Evolutionary conservation across 768 basidiomycete genomes (phyloP).

Genomic region (Rhodotorula diobovata): DNA sequence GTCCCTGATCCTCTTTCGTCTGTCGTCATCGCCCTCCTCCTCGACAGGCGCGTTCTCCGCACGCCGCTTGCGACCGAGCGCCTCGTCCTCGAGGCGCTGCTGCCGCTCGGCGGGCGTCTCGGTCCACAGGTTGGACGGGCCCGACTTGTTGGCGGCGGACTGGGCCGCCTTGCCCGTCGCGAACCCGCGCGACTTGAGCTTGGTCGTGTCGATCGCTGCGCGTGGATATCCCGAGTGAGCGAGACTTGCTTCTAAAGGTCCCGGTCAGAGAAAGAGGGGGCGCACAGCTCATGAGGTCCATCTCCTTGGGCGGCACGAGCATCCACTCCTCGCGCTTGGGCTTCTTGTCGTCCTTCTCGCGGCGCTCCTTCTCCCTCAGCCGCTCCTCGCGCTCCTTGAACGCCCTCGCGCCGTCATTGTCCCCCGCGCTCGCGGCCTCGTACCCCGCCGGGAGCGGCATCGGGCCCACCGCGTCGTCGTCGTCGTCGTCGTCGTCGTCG

Average conservation of each 20-base stretch:
- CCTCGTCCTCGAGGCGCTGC: slow-evolving; percentile 86
- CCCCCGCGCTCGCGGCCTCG: slow-evolving; percentile 47
- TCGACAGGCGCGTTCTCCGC: slow-evolving; percentile 52
- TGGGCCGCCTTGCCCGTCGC: slow-evolving; percentile 46
- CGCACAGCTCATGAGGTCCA: slow-evolving; percentile 72
- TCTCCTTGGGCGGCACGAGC: slow-evolving; percentile 82
- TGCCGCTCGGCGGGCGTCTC: slow-evolving; percentile 92
- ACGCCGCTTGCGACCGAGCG: slow-evolving; percentile 76
- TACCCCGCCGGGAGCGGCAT: slow-evolving; percentile 58
- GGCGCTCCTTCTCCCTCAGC: slow-evolving; percentile 64
- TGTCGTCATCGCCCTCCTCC: slow-evolving; percentile 31
- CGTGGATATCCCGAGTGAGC: background rate
- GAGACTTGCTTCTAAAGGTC: too few relatives aligned
- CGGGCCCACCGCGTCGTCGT: slow-evolving; percentile 71
- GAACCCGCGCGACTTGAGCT: slow-evolving; percentile 72
- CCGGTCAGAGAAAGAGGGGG: slow-evolving; percentile 26
- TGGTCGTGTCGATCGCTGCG: slow-evolving; percentile 78
- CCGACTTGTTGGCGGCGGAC: slow-evolving; percentile 50
- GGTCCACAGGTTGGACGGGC: slow-evolving; percentile 68
- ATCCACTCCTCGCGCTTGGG: slow-evolving; percentile 93
- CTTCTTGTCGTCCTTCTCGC: slow-evolving; percentile 58
- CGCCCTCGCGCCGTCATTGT: slow-evolving; percentile 64
- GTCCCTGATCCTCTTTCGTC: slow-evolving; percentile 29
- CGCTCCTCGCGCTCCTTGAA: slow-evolving; percentile 82
- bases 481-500: slow-evolving; percentile 49